phyloP scores from a whole-genome alignment of 1,284 basidiomycete genomes.

The Puccinia coronata region DNA sequence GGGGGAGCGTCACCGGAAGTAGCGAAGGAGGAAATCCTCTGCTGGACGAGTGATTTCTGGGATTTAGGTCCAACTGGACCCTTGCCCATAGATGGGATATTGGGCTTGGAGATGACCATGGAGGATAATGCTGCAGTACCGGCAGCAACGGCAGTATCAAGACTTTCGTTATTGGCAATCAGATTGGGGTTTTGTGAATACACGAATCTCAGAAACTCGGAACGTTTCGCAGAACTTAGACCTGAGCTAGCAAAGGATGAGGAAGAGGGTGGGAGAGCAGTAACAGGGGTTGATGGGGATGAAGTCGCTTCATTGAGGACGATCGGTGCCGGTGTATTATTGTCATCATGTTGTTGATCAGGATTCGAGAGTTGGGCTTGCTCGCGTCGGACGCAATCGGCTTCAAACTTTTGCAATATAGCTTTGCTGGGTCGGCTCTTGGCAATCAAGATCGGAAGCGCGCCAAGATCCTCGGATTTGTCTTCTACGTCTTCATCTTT shows the following conservation, averaged over 20 bases:
- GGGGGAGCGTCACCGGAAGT: neutral
- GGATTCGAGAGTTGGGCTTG: neutral
- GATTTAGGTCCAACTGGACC: neutral
- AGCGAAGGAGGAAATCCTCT: constrained; percentile 45
- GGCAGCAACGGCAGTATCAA: constrained; percentile 40
- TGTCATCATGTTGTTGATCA: neutral
- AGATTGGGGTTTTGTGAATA: constrained; percentile 45
- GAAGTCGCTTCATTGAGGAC: neutral
- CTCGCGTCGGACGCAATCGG: constrained; percentile 24
- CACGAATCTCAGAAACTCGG: constrained; percentile 45
- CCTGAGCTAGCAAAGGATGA: constrained; percentile 34
- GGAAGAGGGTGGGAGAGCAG: neutral
- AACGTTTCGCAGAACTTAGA: constrained; percentile 39
- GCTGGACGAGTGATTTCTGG: constrained; percentile 36
- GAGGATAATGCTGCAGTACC: constrained; percentile 34
- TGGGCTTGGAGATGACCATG: constrained; percentile 11
- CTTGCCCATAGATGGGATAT: neutral
- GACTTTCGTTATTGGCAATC: constrained; percentile 3
- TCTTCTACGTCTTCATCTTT: constrained; percentile 37
- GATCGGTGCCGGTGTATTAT: too few species aligned
- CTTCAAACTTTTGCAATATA: constrained; percentile 36
- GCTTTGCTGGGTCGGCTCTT: constrained; percentile 44
- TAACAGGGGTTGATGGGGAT: neutral
- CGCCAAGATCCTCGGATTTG: constrained; percentile 42
- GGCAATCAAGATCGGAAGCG: constrained; percentile 46